Conservation (phyloP, 495 filamentous ascomycete species). For the Penicillium samsonianum region DNA sequence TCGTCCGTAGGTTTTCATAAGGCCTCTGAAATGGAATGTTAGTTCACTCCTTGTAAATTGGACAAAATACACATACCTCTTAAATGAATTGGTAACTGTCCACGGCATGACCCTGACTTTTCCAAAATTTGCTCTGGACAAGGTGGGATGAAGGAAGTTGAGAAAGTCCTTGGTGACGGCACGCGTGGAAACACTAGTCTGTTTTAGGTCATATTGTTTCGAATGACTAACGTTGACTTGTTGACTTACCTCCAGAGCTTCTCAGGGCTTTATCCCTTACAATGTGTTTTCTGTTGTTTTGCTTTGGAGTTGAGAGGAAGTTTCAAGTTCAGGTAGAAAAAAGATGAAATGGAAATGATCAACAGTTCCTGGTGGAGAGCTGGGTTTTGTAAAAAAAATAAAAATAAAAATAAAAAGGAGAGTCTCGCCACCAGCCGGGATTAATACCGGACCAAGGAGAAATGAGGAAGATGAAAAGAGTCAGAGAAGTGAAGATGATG, state of each 20-base stretch:
- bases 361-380: slow-evolving; percentile 1
- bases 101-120: slow-evolving; percentile 51
- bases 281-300: background rate
- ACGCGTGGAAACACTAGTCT: slow-evolving; percentile 36
- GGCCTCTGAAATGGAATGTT: slow-evolving; percentile 36
- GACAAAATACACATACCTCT: slow-evolving; percentile 42
- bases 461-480: background rate
- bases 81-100: slow-evolving; percentile 60
- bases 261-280: slow-evolving; percentile 23
- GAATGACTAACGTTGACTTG: slow-evolving; percentile 1
- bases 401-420: too few species aligned
- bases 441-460: slow-evolving; percentile 8
- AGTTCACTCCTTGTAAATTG: slow-evolving; percentile 1
- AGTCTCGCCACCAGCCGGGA: slow-evolving; percentile 16
- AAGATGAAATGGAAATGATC: background rate
- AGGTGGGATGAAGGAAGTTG: slow-evolving; percentile 17
- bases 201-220: slow-evolving; percentile 38
- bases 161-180: slow-evolving; percentile 28
- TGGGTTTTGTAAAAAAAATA: slow-evolving; percentile 8
- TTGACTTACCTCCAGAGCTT: too few species aligned
- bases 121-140: slow-evolving; percentile 12
- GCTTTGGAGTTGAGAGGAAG: background rate
- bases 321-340: background rate
- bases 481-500: background rate
- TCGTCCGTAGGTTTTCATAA: slow-evolving; percentile 56